Percentiles rank a stretch among this genome's conserved stretches.
phyloP scores from a whole-genome alignment of 2,329 filamentous ascomycete genomes.

The Pseudonectria buxi region DNA sequence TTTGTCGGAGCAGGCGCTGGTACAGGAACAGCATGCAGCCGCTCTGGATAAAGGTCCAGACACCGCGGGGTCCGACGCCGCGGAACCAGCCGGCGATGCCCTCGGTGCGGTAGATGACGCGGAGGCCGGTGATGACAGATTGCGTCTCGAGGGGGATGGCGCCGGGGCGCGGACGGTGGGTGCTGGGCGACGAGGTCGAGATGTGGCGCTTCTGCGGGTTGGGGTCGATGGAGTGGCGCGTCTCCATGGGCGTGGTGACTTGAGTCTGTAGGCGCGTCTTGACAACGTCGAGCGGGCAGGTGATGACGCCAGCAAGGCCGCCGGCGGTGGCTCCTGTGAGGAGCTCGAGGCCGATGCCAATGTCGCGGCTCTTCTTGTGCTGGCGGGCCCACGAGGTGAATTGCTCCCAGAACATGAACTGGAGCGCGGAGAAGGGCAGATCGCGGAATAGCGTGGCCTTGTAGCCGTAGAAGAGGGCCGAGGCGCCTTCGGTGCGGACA shows the following conservation, averaged over 20 bases:
- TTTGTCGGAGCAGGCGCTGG: slow-evolving; percentile 73
- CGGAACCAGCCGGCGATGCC: slow-evolving; percentile 87
- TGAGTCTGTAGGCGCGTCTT: slow-evolving; percentile 97
- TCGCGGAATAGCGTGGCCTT: slow-evolving; percentile 93
- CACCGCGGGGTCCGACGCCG: slow-evolving; percentile 82
- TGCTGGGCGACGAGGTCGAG: slow-evolving; percentile 84
- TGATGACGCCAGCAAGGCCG: slow-evolving; percentile 87
- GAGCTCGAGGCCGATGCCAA: slow-evolving; percentile 79
- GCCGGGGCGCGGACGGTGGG: slow-evolving; percentile 71
- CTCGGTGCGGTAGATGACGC: slow-evolving; percentile 84
- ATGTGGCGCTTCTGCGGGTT: slow-evolving; percentile 63
- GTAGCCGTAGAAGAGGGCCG: slow-evolving; percentile 92
- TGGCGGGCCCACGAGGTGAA: slow-evolving; percentile 74
- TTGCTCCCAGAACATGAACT: slow-evolving; percentile 98
- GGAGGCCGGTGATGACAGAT: slow-evolving; percentile 76
- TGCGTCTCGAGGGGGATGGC: slow-evolving; percentile 80
- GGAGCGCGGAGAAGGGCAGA: slow-evolving; percentile 88
- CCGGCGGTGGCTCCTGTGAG: slow-evolving; percentile 84
- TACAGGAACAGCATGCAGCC: slow-evolving; percentile 96
- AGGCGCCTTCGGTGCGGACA: slow-evolving; percentile 69
- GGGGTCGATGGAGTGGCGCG: slow-evolving; percentile 24
- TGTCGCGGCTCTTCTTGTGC: slow-evolving; percentile 74
- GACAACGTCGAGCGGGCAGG: slow-evolving; percentile 92
- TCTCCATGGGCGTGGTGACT: slow-evolving; percentile 41
- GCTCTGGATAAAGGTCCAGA: slow-evolving; percentile 97